These are phyloP conservation scores for Aspergillus aculeatus DNA, from an alignment of 2,329 filamentous ascomycete genomes.

Conservation along the genomic window DNA sequence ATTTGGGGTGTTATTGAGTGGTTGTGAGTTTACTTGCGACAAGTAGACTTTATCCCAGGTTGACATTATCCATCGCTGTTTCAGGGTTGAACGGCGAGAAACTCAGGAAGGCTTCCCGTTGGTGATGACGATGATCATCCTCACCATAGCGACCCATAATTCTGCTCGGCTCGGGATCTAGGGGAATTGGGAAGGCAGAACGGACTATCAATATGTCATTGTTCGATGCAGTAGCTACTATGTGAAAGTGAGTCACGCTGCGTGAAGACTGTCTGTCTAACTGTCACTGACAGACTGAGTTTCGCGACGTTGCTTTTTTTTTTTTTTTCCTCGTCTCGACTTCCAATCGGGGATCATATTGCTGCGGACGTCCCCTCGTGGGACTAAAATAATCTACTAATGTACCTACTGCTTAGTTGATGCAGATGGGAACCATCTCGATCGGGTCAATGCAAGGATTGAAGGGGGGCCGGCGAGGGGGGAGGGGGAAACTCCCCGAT, in stretches of 20 bases:
- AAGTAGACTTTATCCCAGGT: not conserved
- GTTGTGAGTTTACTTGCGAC: not conserved
- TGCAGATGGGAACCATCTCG: not conserved
- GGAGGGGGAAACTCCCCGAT: not conserved
- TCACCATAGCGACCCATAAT: not conserved
- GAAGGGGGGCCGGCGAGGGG: too few species aligned
- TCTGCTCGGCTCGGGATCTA: not conserved
- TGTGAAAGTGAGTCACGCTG: too few species aligned
- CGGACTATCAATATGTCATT: not conserved
- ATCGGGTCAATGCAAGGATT: not conserved
- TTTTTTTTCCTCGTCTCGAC: too few species aligned
- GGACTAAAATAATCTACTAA: not conserved
- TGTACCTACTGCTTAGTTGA: not conserved
- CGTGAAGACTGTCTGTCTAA: too few species aligned
- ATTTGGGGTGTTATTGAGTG: not conserved
- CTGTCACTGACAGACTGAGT: too few species aligned
- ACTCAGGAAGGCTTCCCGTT: not conserved
- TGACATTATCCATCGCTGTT: not conserved
- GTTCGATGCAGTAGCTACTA: not conserved
- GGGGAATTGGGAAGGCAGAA: not conserved
- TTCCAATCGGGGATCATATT: too few species aligned
- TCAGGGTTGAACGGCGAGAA: not conserved
- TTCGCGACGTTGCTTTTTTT: too few species aligned
- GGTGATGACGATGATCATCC: not conserved
- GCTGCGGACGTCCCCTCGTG: not conserved